These are phyloP conservation scores for Lophiostoma macrostomum DNA, from an alignment of 495 filamentous ascomycete genomes.

Conservation along the genomic window DNA sequence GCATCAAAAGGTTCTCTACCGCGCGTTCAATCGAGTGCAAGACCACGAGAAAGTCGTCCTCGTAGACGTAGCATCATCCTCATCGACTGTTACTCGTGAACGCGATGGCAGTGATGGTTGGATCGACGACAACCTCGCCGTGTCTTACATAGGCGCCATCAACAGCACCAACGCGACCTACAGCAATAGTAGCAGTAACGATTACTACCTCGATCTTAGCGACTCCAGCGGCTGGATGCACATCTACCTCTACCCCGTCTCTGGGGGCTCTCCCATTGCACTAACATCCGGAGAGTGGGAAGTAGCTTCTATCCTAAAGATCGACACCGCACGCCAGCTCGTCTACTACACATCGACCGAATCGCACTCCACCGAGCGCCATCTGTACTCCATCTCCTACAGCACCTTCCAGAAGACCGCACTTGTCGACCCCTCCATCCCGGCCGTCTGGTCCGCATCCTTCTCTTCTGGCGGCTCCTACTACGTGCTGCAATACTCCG, in stretches of 20 bases:
- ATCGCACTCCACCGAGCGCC: conserved; percentile 53
- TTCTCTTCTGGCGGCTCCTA: conserved; percentile 53
- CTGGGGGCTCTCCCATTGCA: conserved; percentile 44
- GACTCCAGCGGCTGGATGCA: conserved; percentile 56
- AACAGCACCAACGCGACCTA: conserved; percentile 12
- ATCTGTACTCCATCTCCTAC: conserved; percentile 54
- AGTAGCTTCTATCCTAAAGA: conserved; percentile 48
- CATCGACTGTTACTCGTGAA: conserved; percentile 46
- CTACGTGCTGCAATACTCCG: conserved; percentile 55
- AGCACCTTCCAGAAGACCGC: conserved; percentile 46
- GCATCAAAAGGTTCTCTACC: conserved; percentile 52
- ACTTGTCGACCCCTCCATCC: conserved; percentile 49
- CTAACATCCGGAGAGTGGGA: conserved; percentile 58
- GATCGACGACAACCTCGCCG: conserved; percentile 54
- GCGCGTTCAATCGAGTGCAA: conserved; percentile 57
- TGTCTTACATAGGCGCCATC: conserved; percentile 39
- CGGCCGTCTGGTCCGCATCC: conserved; percentile 52
- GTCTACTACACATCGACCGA: conserved; percentile 57
- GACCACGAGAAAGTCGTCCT: conserved; percentile 54
- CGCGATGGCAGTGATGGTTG: conserved; percentile 55
- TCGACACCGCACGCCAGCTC: conserved; percentile 48
- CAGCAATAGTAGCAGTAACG: conserved; percentile 21
- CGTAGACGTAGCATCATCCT: conserved; percentile 41
- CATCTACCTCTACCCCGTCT: conserved; percentile 53
- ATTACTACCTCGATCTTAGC: conserved; percentile 55